Base-by-base conservation (phyloP, 2,329 filamentous ascomycete genomes). In the Gliomastix tumulicola region DNA sequence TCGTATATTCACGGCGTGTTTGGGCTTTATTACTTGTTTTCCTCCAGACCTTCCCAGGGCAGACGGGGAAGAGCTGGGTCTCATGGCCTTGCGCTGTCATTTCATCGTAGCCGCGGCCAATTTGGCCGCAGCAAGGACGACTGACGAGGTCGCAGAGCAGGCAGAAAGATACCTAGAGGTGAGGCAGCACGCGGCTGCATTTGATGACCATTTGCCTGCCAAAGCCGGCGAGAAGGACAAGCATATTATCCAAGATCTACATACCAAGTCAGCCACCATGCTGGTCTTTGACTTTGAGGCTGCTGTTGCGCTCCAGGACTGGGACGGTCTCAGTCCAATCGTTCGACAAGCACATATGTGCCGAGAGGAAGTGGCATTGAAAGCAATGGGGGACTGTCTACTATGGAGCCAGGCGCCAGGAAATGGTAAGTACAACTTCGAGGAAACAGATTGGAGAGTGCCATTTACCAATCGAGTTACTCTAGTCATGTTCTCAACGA, bases 271-370 rank as follows among this genome's bases (percentile, higher is more conserved):
- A 23, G 69, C 79, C 6, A 73, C 78, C 3, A 59, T 94, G 15
- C 63, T 87, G 7, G 76, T 83, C 1, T 85, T 89, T 44, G 84
- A 92, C 45, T 84, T 94, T 42, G 88, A 95, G 61, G 82, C 79
- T 3, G 77, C 82, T 0, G 62, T 84, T 27, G 69, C 67, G 21
- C 63, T 92, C 5, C 73, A 78, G 41, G 67, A 72, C 16, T 92
- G 82, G 82, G 73, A 84, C 30, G 69, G 75, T 25, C 61, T 94
- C 2, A 62, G 68, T 6, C 56, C 63, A 13, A 74, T 88, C 7
- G 70, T 92, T 17, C 50, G 69, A 37, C 69, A 65, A 36, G 68
- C 70, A 6, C 59, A 57, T 6, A 36, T 49, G 1, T 76, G 68
- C 38, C 55, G 58, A 15, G 65, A 65, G 35, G 57, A 66, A 22